Base-by-base conservation (phyloP, 2,329 filamentous ascomycete species). In the Neofusicoccum sp. region DNA sequence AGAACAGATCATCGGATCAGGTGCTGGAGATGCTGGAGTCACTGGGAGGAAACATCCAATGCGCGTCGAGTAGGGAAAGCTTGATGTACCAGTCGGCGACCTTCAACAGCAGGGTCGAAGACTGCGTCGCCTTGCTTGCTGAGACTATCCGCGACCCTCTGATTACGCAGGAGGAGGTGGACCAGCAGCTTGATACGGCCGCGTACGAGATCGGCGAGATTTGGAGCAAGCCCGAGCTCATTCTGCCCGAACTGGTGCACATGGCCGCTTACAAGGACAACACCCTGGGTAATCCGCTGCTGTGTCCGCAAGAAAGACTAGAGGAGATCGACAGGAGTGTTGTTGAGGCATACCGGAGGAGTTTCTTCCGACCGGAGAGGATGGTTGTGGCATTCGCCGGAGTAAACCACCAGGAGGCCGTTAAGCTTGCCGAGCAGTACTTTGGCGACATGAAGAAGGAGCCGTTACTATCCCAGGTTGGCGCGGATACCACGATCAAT, bases 31-130 rank as follows among this genome's bases (percentile, higher is more conserved):
- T 87, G 34, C 84, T 97, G 34, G 95, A 98, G 76, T 88, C 87
- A 0, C 81, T 99, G 3, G 95, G 95, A 36, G 95, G 95, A 33
- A 97, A 97, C 74, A 93, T 99, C 62, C 93, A 98, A 78, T 99
- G 95, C 78, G 93, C 93, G 9, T 97, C 93, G 1, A 96, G 92
- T 1, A 84, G 95, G 65, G 95, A 99, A 77, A 91, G 91, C 61
- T 85, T 99, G 78, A 99, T 99, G 95, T 99, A 99, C 80, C 95
- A 99, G 76, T 91, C 92, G 1, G 95, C 95, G 28, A 97, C 93
- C 31, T 99, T 99, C 84, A 99, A 99, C 80, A 89, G 88, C 28
- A 89, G 91, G 16, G 92, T 99, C 7, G 88, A 90, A 6, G 86
- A 86, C 7, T 91, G 93, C 11, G 85, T 96, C 26, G 91, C 83